Evolutionary conservation across 2,329 filamentous ascomycete genomes (phyloP).

Genomic region (Alternaria postmessia): DNA sequence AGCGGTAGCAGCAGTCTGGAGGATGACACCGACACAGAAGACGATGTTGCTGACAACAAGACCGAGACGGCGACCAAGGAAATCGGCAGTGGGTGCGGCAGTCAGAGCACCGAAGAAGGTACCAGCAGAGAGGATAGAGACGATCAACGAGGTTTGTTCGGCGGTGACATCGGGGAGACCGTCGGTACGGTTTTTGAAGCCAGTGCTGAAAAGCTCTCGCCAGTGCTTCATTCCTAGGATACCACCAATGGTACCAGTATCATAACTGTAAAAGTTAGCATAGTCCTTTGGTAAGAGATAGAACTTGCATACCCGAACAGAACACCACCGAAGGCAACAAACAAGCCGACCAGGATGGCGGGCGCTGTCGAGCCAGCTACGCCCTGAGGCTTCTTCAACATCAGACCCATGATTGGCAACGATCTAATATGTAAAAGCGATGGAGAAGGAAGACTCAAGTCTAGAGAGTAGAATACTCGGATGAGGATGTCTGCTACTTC

Average conservation of each 20-base stretch:
- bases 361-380: conserved; percentile 65
- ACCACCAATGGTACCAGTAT: conserved; percentile 58
- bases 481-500: conserved; percentile 14
- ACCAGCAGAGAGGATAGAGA: conserved; percentile 83
- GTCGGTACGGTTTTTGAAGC: conserved; percentile 51
- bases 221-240: conserved; percentile 77
- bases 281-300: not conserved
- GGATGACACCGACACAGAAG: conserved; percentile 52
- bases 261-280: conserved; percentile 40
- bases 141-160: conserved; percentile 73
- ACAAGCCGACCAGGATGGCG: conserved; percentile 52
- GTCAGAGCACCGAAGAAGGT: conserved; percentile 78
- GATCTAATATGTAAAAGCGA: conserved; percentile 14
- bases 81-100: conserved; percentile 72
- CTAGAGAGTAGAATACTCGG: conserved; percentile 13
- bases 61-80: conserved; percentile 73
- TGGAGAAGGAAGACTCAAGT: conserved; percentile 8
- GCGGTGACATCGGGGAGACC: conserved; percentile 43
- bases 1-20: conserved; percentile 48
- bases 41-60: conserved; percentile 50
- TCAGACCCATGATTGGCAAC: conserved; percentile 43
- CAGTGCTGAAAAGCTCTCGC: conserved; percentile 66
- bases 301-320: conserved; percentile 46
- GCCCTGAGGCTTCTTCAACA: conserved; percentile 74
- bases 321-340: conserved; percentile 58